Evolutionary conservation across 371 early-diverging fungal genomes (phyloP).

Genomic region (Mucor circinelloides): DNA sequence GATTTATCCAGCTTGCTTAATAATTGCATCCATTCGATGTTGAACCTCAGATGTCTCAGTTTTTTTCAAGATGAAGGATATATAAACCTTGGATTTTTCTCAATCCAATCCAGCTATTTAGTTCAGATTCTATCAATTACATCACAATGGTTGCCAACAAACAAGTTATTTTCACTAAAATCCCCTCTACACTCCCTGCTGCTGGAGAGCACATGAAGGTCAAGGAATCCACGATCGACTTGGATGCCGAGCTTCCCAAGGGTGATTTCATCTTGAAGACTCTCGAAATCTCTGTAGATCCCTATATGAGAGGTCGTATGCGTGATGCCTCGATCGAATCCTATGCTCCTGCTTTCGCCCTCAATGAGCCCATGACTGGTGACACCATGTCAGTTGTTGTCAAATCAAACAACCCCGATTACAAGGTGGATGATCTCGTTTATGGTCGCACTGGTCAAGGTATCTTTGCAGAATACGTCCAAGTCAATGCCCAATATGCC

Average conservation of each 20-base stretch:
- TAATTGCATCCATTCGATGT: neutral
- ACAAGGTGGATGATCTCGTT: slow-evolving; percentile 65
- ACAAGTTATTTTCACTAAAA: slow-evolving; percentile 42
- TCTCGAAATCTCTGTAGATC: slow-evolving; percentile 44
- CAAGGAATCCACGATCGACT: slow-evolving; percentile 44
- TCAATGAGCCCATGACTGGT: slow-evolving; percentile 62
- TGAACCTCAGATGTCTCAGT: slow-evolving; percentile 3
- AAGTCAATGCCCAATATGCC: slow-evolving; percentile 34
- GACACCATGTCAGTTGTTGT: slow-evolving; percentile 67
- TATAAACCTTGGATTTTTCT: neutral
- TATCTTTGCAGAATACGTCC: slow-evolving; percentile 56
- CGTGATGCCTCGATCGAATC: slow-evolving; percentile 48
- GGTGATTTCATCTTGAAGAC: slow-evolving; percentile 60
- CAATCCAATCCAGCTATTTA: neutral
- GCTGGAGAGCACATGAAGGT: slow-evolving; percentile 54
- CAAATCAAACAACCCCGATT: slow-evolving; percentile 55
- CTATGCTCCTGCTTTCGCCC: slow-evolving; percentile 53
- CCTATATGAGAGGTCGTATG: slow-evolving; percentile 72
- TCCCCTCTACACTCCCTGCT: slow-evolving; percentile 44
- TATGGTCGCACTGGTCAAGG: slow-evolving; percentile 52
- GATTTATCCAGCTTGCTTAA: neutral
- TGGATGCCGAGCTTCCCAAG: slow-evolving; percentile 48
- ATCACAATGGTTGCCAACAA: slow-evolving; percentile 31
- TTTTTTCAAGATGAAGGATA: neutral
- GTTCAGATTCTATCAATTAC: neutral